These are phyloP conservation scores for Reutealis trisperma DNA, from an alignment of 345 rosid species.

Conservation along the genomic window DNA sequence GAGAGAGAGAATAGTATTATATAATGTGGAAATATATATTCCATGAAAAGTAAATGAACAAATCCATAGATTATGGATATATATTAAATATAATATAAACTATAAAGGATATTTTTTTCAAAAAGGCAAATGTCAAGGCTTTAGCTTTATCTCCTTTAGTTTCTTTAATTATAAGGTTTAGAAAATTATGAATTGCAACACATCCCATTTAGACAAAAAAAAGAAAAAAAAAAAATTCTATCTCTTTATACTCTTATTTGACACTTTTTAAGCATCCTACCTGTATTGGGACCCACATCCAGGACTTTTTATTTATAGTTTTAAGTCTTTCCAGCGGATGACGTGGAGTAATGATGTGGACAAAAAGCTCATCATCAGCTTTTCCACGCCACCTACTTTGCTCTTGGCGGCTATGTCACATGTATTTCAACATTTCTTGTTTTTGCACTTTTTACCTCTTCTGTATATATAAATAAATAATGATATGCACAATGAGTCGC, in stretches of 20 bases:
- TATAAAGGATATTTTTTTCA: too few species aligned
- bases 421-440: background rate
- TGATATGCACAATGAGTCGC: too few species aligned
- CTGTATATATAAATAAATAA: constrained; percentile 4
- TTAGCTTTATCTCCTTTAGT: constrained; percentile 14
- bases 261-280: constrained; percentile 41
- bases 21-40: too few species aligned
- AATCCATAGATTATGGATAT: too few species aligned
- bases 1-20: too few species aligned
- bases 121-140: constrained; percentile 26
- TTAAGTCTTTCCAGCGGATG: constrained; percentile 23
- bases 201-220: background rate
- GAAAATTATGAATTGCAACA: background rate
- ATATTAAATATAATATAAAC: too few species aligned
- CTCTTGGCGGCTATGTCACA: constrained; percentile 27
- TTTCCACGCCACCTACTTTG: constrained; percentile 54
- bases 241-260: constrained; percentile 23
- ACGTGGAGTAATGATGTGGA: constrained; percentile 60
- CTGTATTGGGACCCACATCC: constrained; percentile 29
- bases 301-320: constrained; percentile 8
- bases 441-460: constrained; percentile 7
- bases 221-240: background rate
- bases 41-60: too few species aligned
- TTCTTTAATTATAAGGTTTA: background rate
- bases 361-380: constrained; percentile 52